phyloP scores from a whole-genome alignment of 768 basidiomycete genomes.

The Amanita muscaria region DNA sequence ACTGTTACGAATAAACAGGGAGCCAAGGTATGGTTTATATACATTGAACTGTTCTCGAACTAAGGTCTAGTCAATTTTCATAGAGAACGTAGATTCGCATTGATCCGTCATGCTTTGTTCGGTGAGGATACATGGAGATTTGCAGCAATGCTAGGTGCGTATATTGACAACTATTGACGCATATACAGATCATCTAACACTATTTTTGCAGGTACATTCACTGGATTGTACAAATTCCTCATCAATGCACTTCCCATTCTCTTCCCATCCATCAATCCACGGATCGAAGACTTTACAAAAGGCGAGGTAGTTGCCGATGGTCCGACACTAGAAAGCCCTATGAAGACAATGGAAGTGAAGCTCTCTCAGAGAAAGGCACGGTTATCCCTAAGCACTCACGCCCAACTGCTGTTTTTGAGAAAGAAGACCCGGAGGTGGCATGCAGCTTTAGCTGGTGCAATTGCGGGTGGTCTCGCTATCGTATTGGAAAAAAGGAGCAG shows the following conservation, averaged over 20 bases:
- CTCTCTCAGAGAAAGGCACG: conserved; percentile 34
- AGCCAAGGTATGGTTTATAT: conserved; percentile 45
- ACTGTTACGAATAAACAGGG: conserved; percentile 59
- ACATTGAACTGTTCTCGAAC: neutral
- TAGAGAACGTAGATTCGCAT: conserved; percentile 54
- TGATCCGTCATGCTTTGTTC: conserved; percentile 78
- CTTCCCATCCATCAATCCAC: conserved; percentile 38
- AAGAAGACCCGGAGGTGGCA: conserved; percentile 74
- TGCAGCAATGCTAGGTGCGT: conserved; percentile 75
- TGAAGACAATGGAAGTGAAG: conserved; percentile 21
- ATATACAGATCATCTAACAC: neutral
- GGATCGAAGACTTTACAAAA: conserved; percentile 9
- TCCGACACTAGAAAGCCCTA: conserved; percentile 18
- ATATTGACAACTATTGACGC: neutral
- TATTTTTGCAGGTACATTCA: conserved; percentile 51
- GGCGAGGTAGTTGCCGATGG: conserved; percentile 12
- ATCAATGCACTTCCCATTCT: conserved; percentile 72
- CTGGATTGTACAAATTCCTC: conserved; percentile 68
- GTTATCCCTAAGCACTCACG: conserved; percentile 54
- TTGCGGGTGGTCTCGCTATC: conserved; percentile 67
- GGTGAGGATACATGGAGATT: conserved; percentile 79
- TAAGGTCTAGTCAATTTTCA: neutral
- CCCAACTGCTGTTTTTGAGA: conserved; percentile 51
- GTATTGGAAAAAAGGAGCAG: conserved; percentile 67
- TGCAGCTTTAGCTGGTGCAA: conserved; percentile 65